Percentiles rank a stretch among this genome's conserved stretches.
These are phyloP conservation scores for Aspergillus fijiensis DNA, from an alignment of 2,329 filamentous ascomycete genomes.

Conservation along the genomic window DNA sequence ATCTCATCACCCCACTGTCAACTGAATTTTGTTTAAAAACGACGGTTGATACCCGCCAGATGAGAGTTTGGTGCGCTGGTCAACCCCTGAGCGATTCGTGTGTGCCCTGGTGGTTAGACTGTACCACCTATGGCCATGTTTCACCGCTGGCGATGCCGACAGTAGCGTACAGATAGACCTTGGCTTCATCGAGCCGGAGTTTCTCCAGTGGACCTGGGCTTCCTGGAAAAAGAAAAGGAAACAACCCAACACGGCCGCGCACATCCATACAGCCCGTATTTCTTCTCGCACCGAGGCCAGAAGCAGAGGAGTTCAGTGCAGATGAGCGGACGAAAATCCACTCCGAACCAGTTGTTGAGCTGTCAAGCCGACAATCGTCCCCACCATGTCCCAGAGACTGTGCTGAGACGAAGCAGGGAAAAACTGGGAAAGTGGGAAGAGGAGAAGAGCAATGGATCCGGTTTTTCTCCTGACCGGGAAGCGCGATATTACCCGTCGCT, in stretches of 20 bases:
- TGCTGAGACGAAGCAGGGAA: neutral
- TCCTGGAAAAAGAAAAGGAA: neutral
- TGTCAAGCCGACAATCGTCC: neutral
- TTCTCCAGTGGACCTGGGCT: neutral
- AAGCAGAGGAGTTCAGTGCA: neutral
- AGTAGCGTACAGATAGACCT: neutral
- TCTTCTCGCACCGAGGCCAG: neutral
- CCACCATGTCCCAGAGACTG: neutral
- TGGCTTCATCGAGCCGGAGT: neutral
- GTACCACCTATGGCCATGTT: slow-evolving; percentile 3
- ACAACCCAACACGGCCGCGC: neutral
- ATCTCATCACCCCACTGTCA: neutral
- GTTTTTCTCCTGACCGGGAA: neutral
- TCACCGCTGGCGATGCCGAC: slow-evolving; percentile 1
- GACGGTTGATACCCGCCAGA: neutral
- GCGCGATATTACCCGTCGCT: neutral
- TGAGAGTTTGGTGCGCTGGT: neutral
- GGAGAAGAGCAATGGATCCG: neutral
- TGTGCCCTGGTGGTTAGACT: neutral
- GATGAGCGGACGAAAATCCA: neutral
- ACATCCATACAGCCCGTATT: neutral
- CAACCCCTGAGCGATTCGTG: neutral
- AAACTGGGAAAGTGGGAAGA: neutral
- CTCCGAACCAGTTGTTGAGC: neutral
- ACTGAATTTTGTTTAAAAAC: neutral